Evolutionary conservation across 805 yeast species (phyloP).

Genomic region (Blastobotrys muscicola): DNA sequence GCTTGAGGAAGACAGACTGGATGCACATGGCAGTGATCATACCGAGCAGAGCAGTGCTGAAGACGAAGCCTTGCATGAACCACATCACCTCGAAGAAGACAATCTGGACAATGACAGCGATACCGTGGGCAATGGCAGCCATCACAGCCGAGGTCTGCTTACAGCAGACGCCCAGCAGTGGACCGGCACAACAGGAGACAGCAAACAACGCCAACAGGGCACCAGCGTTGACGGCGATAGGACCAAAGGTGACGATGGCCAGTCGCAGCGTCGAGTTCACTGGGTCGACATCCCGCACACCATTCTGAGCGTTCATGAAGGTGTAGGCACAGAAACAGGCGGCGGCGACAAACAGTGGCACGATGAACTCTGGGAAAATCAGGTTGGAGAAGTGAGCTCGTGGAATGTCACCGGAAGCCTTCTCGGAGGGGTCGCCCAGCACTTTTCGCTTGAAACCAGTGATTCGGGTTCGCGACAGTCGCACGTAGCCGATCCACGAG

Average conservation of each 20-base stretch:
- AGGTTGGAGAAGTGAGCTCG: slow-evolving; percentile 74
- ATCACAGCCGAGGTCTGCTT: slow-evolving; percentile 92
- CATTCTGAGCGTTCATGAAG: slow-evolving; percentile 81
- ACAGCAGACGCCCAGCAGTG: slow-evolving; percentile 87
- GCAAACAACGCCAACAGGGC: slow-evolving; percentile 65
- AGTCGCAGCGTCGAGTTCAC: slow-evolving; percentile 57
- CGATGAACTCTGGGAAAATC: slow-evolving; percentile 67
- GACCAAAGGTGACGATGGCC: slow-evolving; percentile 60
- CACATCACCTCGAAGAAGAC: slow-evolving; percentile 91
- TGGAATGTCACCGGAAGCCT: slow-evolving; percentile 52
- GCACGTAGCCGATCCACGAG: slow-evolving; percentile 62
- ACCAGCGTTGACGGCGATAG: slow-evolving; percentile 86
- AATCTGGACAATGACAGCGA: slow-evolving; percentile 81
- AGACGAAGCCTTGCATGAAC: slow-evolving; percentile 90
- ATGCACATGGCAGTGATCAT: slow-evolving; percentile 72
- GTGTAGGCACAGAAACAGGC: slow-evolving; percentile 64
- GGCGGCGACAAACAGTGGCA: slow-evolving; percentile 62
- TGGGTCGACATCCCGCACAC: slow-evolving; percentile 41
- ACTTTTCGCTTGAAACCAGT: slow-evolving; percentile 71
- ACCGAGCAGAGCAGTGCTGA: slow-evolving; percentile 81
- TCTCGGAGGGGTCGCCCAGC: slow-evolving; percentile 46
- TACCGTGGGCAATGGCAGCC: slow-evolving; percentile 94
- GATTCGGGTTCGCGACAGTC: slow-evolving; percentile 61
- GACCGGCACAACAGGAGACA: slow-evolving; percentile 96
- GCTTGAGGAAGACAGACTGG: slow-evolving; percentile 81